Base-by-base conservation (phyloP, 208 protist genomes). In the Acanthamoeba royreba region DNA sequence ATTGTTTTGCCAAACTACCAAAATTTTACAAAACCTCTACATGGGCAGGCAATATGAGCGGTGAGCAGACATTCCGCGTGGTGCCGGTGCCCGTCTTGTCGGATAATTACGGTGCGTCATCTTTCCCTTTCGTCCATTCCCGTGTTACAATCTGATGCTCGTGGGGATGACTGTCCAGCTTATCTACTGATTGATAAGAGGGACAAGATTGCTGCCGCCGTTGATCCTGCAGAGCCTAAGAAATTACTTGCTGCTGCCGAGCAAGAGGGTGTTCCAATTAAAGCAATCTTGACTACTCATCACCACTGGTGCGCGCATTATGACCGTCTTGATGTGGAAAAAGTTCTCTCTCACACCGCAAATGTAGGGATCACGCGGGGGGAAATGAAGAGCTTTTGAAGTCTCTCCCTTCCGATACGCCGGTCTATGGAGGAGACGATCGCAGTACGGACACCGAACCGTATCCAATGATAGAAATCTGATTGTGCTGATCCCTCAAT, bases 261-360 rank as follows among this genome's bases (percentile, higher is more conserved):
- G 22, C 63, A 58, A 38, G 72, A 96, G 49, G 90, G 94, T 35
- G 94, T 94, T 17, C 15, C 86, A 31, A 94, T 96, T 11, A 93
- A 98, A 81, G 33, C 87, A 33, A 96, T 97, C 42, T 94, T 99
- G 45, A 98, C 96, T 69, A 99, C 98, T 9, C 98, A 99, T 96
- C 98, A 99, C 95, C 98, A 99, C 97, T 97, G 77, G 88, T 93
- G 88, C 15, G 49, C 13, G 13, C 49, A 58, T n/a, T 58, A n/a
- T 58, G 13, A n/a, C 49, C 49, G n/a, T 58, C 22, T 40, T 22
- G 11, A 13, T 13, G 22, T 11, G 69, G 69, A 11, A 69, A 58
- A 55, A 88, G 8, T 28, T 28, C 40, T 5, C 45, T 43, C 40
- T 38, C 40, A 94, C 49, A 58, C 22, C 22, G 22, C n/a, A 77